phyloP scores from a whole-genome alignment of 768 basidiomycete species.

The Erythrobasidium yunnanense region DNA sequence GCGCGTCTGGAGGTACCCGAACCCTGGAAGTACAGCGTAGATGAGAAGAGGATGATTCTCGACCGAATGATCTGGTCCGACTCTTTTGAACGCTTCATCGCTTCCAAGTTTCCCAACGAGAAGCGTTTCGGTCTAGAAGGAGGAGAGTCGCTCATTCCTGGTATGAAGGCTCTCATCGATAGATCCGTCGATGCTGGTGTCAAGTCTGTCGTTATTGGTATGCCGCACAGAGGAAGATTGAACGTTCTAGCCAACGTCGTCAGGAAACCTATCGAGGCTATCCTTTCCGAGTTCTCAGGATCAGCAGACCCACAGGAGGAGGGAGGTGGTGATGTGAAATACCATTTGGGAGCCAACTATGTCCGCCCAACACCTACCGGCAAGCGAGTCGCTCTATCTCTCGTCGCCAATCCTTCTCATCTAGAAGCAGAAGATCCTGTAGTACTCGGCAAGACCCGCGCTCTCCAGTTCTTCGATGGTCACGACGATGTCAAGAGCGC shows the following conservation, averaged over 20 bases:
- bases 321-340: constrained; percentile 95
- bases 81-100: constrained; percentile 95
- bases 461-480: constrained; percentile 81
- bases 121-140: constrained; percentile 99
- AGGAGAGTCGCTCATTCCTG: constrained; percentile 91
- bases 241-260: constrained; percentile 98
- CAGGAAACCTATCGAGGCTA: constrained; percentile 93
- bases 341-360: constrained; percentile 97
- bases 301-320: constrained; percentile 56
- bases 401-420: constrained; percentile 98
- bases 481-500: constrained; percentile 57
- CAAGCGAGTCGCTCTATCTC: constrained; percentile 91
- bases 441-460: constrained; percentile 97
- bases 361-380: constrained; percentile 94
- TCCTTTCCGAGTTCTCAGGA: constrained; percentile 90
- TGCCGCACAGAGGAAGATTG: constrained; percentile 97
- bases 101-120: constrained; percentile 97
- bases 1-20: constrained; percentile 88
- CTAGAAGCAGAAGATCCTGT: constrained; percentile 94
- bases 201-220: constrained; percentile 92
- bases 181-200: constrained; percentile 92
- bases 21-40: constrained; percentile 94
- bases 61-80: constrained; percentile 99
- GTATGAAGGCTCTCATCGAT: constrained; percentile 99
- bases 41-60: constrained; percentile 97